A percentile compares a stretch with the other conserved stretches of the same genome.
Evolutionary conservation across 2,329 filamentous ascomycete genomes (phyloP).

Genomic region (Fusarium coicis): DNA sequence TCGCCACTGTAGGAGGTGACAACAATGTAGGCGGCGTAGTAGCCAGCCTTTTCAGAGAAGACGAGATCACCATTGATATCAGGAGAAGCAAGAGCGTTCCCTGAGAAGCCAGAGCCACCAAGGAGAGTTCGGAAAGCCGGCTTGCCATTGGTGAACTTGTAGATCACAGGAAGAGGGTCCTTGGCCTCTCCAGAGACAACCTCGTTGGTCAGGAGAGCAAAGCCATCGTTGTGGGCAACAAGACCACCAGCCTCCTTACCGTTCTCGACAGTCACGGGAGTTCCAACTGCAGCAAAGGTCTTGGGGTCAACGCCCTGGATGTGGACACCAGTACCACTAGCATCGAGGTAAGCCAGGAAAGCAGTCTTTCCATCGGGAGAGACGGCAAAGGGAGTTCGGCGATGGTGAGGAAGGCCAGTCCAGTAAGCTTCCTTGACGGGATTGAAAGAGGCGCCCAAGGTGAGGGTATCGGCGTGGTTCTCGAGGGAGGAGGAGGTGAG

Average conservation of each 20-base stretch:
- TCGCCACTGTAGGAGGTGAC: conserved; percentile 66
- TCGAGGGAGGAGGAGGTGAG: conserved; percentile 43
- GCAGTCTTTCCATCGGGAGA: conserved; percentile 69
- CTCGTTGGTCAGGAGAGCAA: conserved; percentile 70
- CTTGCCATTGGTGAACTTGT: conserved; percentile 65
- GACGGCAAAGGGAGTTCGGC: conserved; percentile 70
- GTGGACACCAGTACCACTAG: conserved; percentile 64
- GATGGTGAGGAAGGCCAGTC: conserved; percentile 69
- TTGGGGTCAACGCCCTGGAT: conserved; percentile 65
- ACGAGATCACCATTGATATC: conserved; percentile 72
- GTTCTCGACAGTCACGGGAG: conserved; percentile 60
- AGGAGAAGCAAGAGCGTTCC: conserved; percentile 61
- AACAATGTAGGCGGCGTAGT: conserved; percentile 72
- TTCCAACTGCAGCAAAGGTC: conserved; percentile 65
- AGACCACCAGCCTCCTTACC: conserved; percentile 70
- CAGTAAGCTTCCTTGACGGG: conserved; percentile 70
- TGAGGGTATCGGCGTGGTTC: conserved; percentile 54
- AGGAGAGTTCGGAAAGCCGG: conserved; percentile 69
- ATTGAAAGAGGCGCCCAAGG: conserved; percentile 63
- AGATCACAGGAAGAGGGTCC: conserved; percentile 67
- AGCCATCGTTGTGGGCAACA: conserved; percentile 71
- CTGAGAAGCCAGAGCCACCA: conserved; percentile 65
- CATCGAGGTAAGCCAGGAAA: conserved; percentile 70
- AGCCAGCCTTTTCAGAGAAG: conserved; percentile 63
- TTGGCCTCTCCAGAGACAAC: conserved; percentile 61